Percentiles rank a stretch among this genome's conserved stretches.
Conservation (phyloP, 2,329 filamentous ascomycete genomes). For the Sclerotinia nivalis region DNA sequence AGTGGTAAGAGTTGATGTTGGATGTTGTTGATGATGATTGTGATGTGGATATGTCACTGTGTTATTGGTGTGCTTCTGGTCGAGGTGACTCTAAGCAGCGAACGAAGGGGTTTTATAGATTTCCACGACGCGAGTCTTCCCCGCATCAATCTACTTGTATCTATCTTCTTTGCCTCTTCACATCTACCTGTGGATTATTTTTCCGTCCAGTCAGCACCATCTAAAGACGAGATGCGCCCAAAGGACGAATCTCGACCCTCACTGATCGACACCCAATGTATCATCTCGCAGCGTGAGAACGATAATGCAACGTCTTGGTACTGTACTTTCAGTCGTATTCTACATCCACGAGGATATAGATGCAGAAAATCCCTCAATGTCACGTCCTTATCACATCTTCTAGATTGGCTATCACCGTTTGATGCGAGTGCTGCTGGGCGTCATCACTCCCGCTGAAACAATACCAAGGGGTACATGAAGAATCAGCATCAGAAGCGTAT, state of each 20-base stretch:
- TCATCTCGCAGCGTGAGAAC: constrained; percentile 10
- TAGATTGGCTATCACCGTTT: not conserved
- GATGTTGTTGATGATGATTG: constrained; percentile 11
- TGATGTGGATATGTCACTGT: constrained; percentile 13
- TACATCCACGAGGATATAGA: constrained; percentile 14
- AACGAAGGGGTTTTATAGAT: constrained; percentile 10
- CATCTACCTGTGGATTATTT: not conserved
- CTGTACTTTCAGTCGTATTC: constrained; percentile 9
- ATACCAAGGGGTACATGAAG: constrained; percentile 7
- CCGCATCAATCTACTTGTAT: not conserved
- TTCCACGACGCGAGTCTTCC: not conserved
- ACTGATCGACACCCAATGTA: constrained; percentile 11
- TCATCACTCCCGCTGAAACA: not conserved
- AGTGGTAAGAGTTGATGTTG: constrained; percentile 7
- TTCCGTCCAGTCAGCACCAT: constrained; percentile 10
- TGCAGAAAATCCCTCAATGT: constrained; percentile 20
- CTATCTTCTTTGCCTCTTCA: not conserved
- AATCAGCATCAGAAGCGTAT: constrained; percentile 1
- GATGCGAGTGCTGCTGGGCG: not conserved
- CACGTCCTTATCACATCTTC: constrained; percentile 16
- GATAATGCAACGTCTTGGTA: constrained; percentile 19
- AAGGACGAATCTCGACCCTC: constrained; percentile 14
- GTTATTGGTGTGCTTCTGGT: not conserved
- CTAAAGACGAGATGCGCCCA: not conserved
- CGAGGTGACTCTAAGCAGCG: constrained; percentile 4